Base-by-base conservation (phyloP, 257 asterid species). In the Solanum microdontum region DNA sequence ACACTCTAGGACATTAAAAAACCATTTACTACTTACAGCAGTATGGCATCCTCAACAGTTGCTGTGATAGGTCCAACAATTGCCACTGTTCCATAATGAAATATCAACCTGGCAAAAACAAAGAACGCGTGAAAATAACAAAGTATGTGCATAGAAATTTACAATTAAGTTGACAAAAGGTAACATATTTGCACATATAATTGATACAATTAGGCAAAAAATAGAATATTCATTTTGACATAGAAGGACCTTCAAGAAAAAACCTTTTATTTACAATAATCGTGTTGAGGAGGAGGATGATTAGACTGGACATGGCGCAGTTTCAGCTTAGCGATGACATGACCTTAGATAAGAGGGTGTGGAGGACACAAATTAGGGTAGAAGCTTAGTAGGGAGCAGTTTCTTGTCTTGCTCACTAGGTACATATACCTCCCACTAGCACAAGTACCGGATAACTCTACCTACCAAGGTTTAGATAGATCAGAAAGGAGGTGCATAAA, bases 1-100 rank as follows among this genome's bases (percentile, higher is more conserved):
- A 40, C 62, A 40, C 84, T 77, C 36, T 40, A 77, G 64, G 37
- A 24, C 34, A 80, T 77, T 83, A 83, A 72, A 51, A 88, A 88
- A 84, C 84, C 55, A 87, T 26, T 68, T 34, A 37, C 48, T 87
- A 91, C 98, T 94, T 93, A 97, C 99, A 97, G 97, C 80, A 97
- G 96, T 80, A 93, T 89, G 48, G 95, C 89, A 91, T 97, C 99
- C 93, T 97, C 99, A 89, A 97, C 98, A 88, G 90, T 90, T 77
- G 99, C 92, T 85, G 99, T 87, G 87, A 97, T 93, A 86, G 99
- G 96, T 51, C 99, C 99, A 55, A 97, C 93, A 84, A 94, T 91
- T 96, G 93, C 99, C 23, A 96, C 98, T 68, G 99, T 95, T 90
- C 99, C 98, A 5, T 95, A 80, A 88, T 93, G 96, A 90, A 97